Conservation (phyloP, 371 early-diverging fungal genomes). For the Dinochytrium kinnereticum region DNA sequence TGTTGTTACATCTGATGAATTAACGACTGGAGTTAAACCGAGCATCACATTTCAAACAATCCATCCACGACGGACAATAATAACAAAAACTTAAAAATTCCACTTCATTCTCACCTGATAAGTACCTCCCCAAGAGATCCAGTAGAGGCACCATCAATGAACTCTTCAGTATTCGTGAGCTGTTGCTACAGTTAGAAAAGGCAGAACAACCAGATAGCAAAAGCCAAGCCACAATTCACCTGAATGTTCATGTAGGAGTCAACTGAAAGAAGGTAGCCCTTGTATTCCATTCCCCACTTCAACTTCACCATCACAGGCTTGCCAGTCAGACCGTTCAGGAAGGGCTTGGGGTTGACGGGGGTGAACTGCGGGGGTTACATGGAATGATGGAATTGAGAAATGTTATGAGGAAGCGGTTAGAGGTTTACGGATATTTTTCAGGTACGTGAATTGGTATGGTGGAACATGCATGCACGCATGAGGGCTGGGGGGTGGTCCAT, state of each 20-base stretch:
- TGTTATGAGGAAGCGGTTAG: no score
- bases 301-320: constrained; percentile 90
- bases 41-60: no score
- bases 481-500: no score
- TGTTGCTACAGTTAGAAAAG: constrained; percentile 41
- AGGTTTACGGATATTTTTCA: no score
- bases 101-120: constrained; percentile 68
- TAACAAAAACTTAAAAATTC: background rate
- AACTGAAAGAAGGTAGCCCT: constrained; percentile 87
- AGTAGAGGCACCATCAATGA: constrained; percentile 85
- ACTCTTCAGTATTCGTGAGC: constrained; percentile 94
- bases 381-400: no score
- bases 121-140: constrained; percentile 93
- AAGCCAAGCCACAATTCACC: no score
- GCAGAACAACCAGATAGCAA: background rate
- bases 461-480: no score
- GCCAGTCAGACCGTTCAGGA: constrained; percentile 89
- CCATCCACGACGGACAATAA: constrained; percentile 1
- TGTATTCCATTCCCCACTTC: constrained; percentile 99
- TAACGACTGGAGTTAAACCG: no score
- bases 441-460: no score
- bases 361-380: constrained; percentile 62
- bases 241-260: constrained; percentile 98
- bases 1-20: constrained; percentile 51
- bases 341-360: constrained; percentile 97